Evolutionary conservation across 108 stramenopile species (phyloP).

Genomic region (Pseudonitzschia pungens): DNA sequence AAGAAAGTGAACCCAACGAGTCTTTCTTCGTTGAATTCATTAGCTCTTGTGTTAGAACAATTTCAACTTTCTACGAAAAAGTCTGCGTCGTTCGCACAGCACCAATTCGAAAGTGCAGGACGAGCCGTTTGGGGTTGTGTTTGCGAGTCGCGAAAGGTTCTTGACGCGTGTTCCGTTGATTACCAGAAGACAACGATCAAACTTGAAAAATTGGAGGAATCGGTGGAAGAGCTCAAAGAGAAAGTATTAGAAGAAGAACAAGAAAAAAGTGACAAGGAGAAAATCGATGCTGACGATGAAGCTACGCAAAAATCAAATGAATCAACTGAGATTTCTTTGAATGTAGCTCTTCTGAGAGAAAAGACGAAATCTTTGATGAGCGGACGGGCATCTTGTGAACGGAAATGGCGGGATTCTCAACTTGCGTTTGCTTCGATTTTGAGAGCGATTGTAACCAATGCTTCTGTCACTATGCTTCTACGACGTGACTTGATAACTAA

Average conservation of each 20-base stretch:
- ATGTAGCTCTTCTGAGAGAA: constrained; percentile 34
- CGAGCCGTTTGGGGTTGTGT: constrained; percentile 85
- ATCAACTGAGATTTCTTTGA: constrained; percentile 13
- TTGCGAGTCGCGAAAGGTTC: constrained; percentile 81
- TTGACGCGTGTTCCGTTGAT: constrained; percentile 54
- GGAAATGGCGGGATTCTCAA: constrained; percentile 87
- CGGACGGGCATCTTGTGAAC: constrained; percentile 66
- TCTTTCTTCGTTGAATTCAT: constrained; percentile 68
- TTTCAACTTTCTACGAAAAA: constrained; percentile 27
- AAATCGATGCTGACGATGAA: constrained; percentile 13
- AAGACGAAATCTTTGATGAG: constrained; percentile 53
- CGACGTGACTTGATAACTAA: constrained; percentile 67
- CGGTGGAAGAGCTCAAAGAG: constrained; percentile 53
- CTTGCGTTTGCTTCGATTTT: constrained; percentile 71
- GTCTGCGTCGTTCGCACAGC: constrained; percentile 11
- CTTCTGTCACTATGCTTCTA: constrained; percentile 49
- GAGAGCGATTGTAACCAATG: constrained; percentile 58
- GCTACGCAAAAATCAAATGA: constrained; percentile 9
- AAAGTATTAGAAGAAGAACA: constrained; percentile 27
- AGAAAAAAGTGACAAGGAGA: constrained; percentile 9
- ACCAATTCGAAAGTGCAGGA: constrained; percentile 68
- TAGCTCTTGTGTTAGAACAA: constrained; percentile 70
- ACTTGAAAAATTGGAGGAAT: constrained; percentile 46
- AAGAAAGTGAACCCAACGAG: constrained; percentile 72
- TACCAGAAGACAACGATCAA: constrained; percentile 64